phyloP scores from a whole-genome alignment of 116 monocot genomes.

The Phalaenopsis hybrid region DNA sequence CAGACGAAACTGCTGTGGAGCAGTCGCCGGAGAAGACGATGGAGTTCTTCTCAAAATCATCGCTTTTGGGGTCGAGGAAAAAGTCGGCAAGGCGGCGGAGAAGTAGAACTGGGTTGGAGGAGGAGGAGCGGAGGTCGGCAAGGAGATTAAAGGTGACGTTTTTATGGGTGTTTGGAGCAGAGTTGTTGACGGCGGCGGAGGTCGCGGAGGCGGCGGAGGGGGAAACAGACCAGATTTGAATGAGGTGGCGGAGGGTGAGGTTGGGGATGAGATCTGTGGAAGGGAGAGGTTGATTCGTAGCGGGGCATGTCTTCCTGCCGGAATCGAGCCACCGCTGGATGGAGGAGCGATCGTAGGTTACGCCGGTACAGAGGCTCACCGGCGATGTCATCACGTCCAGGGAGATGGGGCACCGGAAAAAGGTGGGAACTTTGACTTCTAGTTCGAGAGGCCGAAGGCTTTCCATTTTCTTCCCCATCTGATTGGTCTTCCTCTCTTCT shows the following conservation, averaged over 20 bases:
- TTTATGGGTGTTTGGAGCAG: slow-evolving; percentile 11
- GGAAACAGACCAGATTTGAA: no score
- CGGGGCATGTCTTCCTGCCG: slow-evolving; percentile 42
- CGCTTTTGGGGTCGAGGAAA: slow-evolving; percentile 16
- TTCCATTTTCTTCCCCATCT: not conserved
- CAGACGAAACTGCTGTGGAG: not conserved
- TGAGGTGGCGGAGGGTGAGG: slow-evolving; percentile 23
- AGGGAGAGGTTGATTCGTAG: slow-evolving; percentile 40
- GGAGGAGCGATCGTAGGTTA: slow-evolving; percentile 44
- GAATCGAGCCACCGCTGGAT: slow-evolving; percentile 50
- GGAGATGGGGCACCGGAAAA: slow-evolving; percentile 45
- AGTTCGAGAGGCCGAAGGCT: not conserved
- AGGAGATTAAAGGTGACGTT: no score
- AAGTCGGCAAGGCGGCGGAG: slow-evolving; percentile 11
- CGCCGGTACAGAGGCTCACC: slow-evolving; percentile 53
- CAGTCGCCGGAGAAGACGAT: slow-evolving; percentile 13
- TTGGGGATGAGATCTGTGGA: slow-evolving; percentile 53
- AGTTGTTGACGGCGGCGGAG: slow-evolving; percentile 28
- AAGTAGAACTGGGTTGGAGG: no score
- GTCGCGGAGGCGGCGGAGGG: slow-evolving; percentile 13
- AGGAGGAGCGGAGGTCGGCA: no score
- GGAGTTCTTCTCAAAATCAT: slow-evolving; percentile 19
- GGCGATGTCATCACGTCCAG: slow-evolving; percentile 50
- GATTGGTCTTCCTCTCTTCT: not conserved
- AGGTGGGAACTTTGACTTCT: slow-evolving; percentile 28